Base-by-base conservation (phyloP, 2,329 filamentous ascomycete genomes). In the Apiospora malaysiana region DNA sequence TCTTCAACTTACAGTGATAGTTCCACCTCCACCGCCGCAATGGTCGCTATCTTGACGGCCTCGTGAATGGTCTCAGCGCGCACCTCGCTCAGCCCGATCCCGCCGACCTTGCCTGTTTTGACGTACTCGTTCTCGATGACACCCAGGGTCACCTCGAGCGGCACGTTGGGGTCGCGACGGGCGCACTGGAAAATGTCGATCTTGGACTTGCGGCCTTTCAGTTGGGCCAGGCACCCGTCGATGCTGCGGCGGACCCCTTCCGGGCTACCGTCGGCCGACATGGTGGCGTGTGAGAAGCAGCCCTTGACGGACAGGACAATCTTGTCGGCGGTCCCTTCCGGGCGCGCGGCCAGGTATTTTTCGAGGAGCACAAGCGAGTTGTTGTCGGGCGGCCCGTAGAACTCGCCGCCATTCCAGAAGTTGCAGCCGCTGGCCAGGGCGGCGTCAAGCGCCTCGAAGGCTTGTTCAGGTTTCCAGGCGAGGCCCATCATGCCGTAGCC, bases 161-260 rank as follows among this genome's bases (percentile, higher is more conserved):
- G 82, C 1, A 80, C 79, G 0, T 83, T 83, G 27, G 81, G 80
- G 75, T 92, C 90, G 69, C 89, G 83, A 45, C 90, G 83, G 4
- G 87, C 86, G 72, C 83, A 86, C 76, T 89, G 85, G 73, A 91
- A 92, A 42, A 90, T 81, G 77, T 92, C 90, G 69, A 92, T 78
- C 40, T 37, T 67, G 75, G 84, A 86, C 80, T 89, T 89, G 73
- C 82, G 84, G n/a, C 87, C 87, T n/a, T 84, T 83, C 14, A 87
- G 81, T 73, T 83, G 81, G 21, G 70, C 72, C 27, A 91, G 78
- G 74, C 86, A 86, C 70, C 88, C 86, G 70, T 92, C 88, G 56
- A 93, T 82, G 7, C 87, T 90, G 47, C 83, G 83, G 43, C 88
- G 86, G 25, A 91, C 82, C 59, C 83, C 84, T 56, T 86, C 85